Conservation (phyloP, 768 basidiomycete genomes). For the Macrolepiota albuminosa region DNA sequence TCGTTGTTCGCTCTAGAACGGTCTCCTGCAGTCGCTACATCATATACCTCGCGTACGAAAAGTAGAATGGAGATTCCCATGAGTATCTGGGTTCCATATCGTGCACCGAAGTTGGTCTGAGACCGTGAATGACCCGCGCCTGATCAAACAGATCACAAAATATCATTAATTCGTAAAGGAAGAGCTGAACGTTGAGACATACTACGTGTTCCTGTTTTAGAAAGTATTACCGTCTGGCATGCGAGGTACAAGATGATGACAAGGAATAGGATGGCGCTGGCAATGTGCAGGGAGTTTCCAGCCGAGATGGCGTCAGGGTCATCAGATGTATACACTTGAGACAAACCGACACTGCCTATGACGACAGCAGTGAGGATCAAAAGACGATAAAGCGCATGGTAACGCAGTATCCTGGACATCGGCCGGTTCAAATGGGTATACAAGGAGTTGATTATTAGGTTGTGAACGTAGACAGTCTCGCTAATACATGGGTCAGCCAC, state of each 20-base stretch:
- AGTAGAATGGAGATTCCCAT: slow-evolving; percentile 1
- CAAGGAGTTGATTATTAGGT: not conserved
- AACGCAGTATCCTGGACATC: not conserved
- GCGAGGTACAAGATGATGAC: slow-evolving; percentile 1
- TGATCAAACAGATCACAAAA: not conserved
- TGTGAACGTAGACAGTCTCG: not conserved
- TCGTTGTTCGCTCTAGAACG: slow-evolving; percentile 4
- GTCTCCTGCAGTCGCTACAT: not conserved
- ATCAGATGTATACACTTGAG: slow-evolving; percentile 2
- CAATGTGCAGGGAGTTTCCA: not conserved
- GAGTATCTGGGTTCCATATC: not conserved
- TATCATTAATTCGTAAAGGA: not conserved
- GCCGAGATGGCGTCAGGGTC: not conserved
- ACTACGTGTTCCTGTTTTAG: not conserved
- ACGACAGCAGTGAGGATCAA: slow-evolving; percentile 1
- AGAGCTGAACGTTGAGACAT: not conserved
- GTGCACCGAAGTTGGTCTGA: not conserved
- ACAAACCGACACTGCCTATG: slow-evolving; percentile 3
- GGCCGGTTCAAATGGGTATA: not conserved
- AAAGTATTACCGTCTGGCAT: not conserved
- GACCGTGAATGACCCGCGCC: not conserved
- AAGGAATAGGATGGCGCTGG: slow-evolving; percentile 3
- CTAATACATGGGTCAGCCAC: slow-evolving; percentile 2
- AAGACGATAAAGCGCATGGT: not conserved
- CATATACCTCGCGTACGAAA: slow-evolving; percentile 1